phyloP scores from a whole-genome alignment of 352 stramenopile species.

The Pythium volutum region DNA sequence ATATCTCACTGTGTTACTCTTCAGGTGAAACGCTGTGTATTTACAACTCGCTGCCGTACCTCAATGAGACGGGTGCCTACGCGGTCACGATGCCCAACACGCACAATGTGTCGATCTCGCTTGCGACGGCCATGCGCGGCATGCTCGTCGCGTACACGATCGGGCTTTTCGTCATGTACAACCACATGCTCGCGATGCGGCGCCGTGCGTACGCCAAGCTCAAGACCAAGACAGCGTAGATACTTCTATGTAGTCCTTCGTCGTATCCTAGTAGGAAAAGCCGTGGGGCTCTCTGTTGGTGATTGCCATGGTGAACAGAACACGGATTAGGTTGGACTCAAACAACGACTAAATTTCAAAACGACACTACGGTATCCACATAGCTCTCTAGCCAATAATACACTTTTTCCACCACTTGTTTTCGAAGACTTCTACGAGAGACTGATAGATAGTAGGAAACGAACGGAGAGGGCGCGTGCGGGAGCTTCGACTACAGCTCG shows the following conservation, averaged over 20 bases:
- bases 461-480: no score
- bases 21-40: slow-evolving; percentile 71
- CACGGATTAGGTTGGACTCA: background rate
- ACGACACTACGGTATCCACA: background rate
- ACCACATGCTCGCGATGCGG: slow-evolving; percentile 80
- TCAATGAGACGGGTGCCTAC: slow-evolving; percentile 53
- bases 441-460: background rate
- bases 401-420: background rate
- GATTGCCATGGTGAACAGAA: background rate
- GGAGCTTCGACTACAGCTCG: slow-evolving; percentile 16
- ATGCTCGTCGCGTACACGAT: slow-evolving; percentile 71
- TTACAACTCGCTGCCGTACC: slow-evolving; percentile 52
- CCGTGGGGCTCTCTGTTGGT: no score
- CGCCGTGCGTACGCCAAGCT: slow-evolving; percentile 78
- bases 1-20: background rate
- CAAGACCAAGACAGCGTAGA: slow-evolving; percentile 34
- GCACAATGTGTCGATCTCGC: slow-evolving; percentile 73
- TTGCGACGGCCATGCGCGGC: slow-evolving; percentile 64
- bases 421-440: background rate
- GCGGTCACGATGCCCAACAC: slow-evolving; percentile 72
- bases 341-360: background rate
- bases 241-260: no score
- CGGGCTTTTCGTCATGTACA: slow-evolving; percentile 77
- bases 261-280: no score
- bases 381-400: slow-evolving; percentile 8